Percentiles rank a stretch among this genome's conserved stretches.
Conservation (phyloP, 768 basidiomycete genomes). For the Baorangia bicolor region DNA sequence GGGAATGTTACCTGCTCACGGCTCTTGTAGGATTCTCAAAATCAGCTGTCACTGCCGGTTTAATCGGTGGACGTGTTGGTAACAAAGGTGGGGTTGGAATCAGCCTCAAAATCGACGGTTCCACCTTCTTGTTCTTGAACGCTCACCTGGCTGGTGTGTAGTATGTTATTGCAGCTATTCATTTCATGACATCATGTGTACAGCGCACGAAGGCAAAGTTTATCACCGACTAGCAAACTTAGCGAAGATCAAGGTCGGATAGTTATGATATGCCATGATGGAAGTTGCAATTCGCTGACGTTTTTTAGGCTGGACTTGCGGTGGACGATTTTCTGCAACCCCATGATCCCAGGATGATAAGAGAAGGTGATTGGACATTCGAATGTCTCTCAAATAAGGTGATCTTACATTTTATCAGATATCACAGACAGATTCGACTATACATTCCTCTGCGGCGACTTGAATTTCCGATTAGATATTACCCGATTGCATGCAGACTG, state of each 20-base stretch:
- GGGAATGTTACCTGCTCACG: not conserved
- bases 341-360: conserved; percentile 60
- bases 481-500: conserved; percentile 93
- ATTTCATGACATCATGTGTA: not conserved
- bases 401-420: conserved; percentile 39
- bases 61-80: conserved; percentile 88
- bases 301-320: conserved; percentile 60
- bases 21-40: conserved; percentile 60
- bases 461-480: conserved; percentile 89
- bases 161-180: not conserved
- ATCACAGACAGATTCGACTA: conserved; percentile 88
- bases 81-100: conserved; percentile 96
- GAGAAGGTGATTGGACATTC: conserved; percentile 55
- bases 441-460: conserved; percentile 85
- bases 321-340: conserved; percentile 74
- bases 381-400: not conserved
- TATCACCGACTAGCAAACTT: conserved; percentile 83
- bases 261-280: not conserved
- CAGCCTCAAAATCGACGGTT: conserved; percentile 78
- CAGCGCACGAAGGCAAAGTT: conserved; percentile 76
- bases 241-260: conserved; percentile 77
- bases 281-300: not conserved
- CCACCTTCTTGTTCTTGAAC: conserved; percentile 85
- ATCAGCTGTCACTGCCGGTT: conserved; percentile 81
- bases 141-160: conserved; percentile 80